These are phyloP conservation scores for Lactifluus volemus DNA, from an alignment of 768 basidiomycete genomes.

Conservation along the genomic window DNA sequence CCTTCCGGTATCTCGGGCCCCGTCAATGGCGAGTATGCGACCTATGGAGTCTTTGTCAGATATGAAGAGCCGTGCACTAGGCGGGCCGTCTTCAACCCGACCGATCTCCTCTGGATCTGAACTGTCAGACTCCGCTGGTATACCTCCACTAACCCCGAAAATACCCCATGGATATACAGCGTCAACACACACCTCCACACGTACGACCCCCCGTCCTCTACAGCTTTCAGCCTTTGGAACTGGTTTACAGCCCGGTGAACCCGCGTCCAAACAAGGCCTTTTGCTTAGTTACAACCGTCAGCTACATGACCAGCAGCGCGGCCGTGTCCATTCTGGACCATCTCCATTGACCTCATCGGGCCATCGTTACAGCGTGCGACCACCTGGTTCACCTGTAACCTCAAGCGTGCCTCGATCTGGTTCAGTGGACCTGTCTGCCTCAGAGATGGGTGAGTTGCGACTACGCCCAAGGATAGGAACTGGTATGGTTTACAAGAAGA, in stretches of 20 bases:
- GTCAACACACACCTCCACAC: not conserved
- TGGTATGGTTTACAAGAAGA: slow-evolving; percentile 20
- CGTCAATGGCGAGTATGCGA: slow-evolving; percentile 5
- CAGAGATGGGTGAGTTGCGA: slow-evolving; percentile 4
- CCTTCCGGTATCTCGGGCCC: slow-evolving; percentile 13
- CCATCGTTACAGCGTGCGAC: slow-evolving; percentile 3
- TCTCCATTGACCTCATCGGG: not conserved
- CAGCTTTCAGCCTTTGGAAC: slow-evolving; percentile 7
- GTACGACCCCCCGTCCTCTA: slow-evolving; percentile 18
- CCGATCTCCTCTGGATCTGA: slow-evolving; percentile 13
- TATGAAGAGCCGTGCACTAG: not conserved
- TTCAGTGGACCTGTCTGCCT: not conserved
- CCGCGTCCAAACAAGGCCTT: slow-evolving; percentile 12
- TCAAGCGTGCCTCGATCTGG: slow-evolving; percentile 1
- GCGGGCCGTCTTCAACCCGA: not conserved
- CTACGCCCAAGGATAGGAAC: slow-evolving; percentile 19
- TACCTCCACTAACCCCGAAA: slow-evolving; percentile 2
- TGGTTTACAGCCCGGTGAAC: slow-evolving; percentile 15
- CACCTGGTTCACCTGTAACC: not conserved
- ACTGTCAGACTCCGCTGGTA: not conserved
- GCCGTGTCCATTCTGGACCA: slow-evolving; percentile 4
- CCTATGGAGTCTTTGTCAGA: not conserved
- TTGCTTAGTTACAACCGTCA: slow-evolving; percentile 20
- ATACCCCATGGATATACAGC: not conserved
- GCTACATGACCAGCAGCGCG: slow-evolving; percentile 19